A percentile compares a stretch with the other conserved stretches of the same genome.
These are phyloP conservation scores for Apiospora arundinis DNA, from an alignment of 2,329 filamentous ascomycete genomes.

Conservation along the genomic window DNA sequence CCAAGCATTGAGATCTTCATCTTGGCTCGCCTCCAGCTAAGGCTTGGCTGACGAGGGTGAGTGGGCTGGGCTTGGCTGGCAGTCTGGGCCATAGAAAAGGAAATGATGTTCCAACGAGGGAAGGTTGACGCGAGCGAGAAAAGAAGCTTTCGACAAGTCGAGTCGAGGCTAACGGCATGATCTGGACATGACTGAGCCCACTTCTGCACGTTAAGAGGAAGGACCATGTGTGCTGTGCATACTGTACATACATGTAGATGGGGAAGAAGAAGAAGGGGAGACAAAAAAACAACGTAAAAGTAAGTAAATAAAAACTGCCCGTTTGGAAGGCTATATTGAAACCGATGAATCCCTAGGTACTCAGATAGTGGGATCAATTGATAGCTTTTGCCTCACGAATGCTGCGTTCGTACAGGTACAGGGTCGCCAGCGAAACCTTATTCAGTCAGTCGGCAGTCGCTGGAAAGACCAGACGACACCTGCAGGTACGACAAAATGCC, in stretches of 20 bases:
- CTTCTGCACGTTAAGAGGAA: not conserved
- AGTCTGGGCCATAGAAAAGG: conserved; percentile 11
- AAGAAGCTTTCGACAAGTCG: not conserved
- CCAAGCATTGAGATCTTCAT: conserved; percentile 18
- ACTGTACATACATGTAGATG: not conserved
- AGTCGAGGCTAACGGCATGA: not conserved
- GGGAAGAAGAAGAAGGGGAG: too few relatives aligned
- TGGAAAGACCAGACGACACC: conserved; percentile 10
- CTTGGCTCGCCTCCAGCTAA: conserved; percentile 8
- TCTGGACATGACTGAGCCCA: not conserved
- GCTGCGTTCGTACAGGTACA: not conserved
- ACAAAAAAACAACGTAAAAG: too few relatives aligned
- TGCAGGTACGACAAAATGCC: not conserved
- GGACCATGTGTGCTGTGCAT: not conserved
- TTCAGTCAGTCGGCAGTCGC: not conserved
- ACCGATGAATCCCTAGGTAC: too few relatives aligned
- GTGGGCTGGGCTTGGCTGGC: not conserved
- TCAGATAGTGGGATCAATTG: not conserved
- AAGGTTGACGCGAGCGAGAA: conserved; percentile 2
- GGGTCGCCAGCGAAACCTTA: not conserved
- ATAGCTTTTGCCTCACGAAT: not conserved
- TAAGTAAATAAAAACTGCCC: too few relatives aligned
- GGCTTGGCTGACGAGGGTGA: conserved; percentile 11
- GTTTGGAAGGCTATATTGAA: too few relatives aligned
- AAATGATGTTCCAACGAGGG: conserved; percentile 16